phyloP scores from a whole-genome alignment of 306 rosid species.

The Datisca glomerata region DNA sequence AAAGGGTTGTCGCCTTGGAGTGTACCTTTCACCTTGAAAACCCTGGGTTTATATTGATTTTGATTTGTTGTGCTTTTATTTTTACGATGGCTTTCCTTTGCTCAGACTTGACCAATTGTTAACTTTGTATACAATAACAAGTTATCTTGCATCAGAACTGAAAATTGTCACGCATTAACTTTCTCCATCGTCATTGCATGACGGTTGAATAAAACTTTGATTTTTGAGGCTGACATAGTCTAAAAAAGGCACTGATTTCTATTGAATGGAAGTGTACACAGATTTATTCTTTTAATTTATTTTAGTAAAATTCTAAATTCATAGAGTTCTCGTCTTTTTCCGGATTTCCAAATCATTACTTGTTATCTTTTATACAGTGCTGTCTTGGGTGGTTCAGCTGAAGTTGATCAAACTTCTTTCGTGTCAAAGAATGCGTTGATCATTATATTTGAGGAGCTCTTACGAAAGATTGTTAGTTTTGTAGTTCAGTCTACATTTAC shows the following conservation, averaged over 20 bases:
- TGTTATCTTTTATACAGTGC: constrained; percentile 49
- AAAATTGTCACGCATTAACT: too few relatives aligned
- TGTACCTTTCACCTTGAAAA: too few relatives aligned
- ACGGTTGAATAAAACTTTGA: too few relatives aligned
- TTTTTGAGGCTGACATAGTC: too few relatives aligned
- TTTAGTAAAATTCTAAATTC: constrained; percentile 4
- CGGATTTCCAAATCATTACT: neutral
- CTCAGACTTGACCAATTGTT: neutral
- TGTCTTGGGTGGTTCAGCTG: constrained; percentile 65
- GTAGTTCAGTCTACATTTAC: constrained; percentile 43
- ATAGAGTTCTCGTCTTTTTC: neutral
- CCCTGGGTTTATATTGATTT: too few relatives aligned
- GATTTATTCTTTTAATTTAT: neutral
- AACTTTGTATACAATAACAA: neutral
- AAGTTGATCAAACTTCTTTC: constrained; percentile 37
- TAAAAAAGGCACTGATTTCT: too few relatives aligned
- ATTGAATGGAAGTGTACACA: neutral
- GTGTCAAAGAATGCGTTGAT: constrained; percentile 50
- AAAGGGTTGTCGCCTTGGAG: too few relatives aligned
- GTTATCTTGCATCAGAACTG: neutral
- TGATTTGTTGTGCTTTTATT: too few relatives aligned
- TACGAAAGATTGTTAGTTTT: constrained; percentile 55
- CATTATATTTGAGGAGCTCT: constrained; percentile 50
- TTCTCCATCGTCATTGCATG: too few relatives aligned
- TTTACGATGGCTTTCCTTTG: neutral